phyloP scores from a whole-genome alignment of 192 early-diverging fungal species.

The Coemansia sp. region DNA sequence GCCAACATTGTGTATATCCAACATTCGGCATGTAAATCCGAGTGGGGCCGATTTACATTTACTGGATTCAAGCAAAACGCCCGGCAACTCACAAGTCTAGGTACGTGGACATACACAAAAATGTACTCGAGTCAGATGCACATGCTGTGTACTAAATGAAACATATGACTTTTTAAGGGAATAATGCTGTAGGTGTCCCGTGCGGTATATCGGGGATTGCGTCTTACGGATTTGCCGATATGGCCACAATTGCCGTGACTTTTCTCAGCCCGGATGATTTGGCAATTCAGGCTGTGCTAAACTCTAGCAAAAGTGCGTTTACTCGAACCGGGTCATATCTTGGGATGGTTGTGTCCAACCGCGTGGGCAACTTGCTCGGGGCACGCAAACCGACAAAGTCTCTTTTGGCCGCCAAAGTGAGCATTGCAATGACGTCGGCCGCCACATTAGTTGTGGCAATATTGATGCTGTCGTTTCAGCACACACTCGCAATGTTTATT shows the following conservation, averaged over 20 bases:
- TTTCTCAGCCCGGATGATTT: constrained; percentile 71
- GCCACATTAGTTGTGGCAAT: constrained; percentile 29
- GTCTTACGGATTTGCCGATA: constrained; percentile 61
- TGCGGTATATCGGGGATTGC: constrained; percentile 47
- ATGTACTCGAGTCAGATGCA: background rate
- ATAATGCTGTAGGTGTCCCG: constrained; percentile 29
- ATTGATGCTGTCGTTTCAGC: constrained; percentile 58
- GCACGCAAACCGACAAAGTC: constrained; percentile 49
- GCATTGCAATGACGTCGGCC: constrained; percentile 54
- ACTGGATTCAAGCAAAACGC: constrained; percentile 32
- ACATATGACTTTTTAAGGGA: background rate
- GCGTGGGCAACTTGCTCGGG: constrained; percentile 79
- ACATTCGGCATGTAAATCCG: constrained; percentile 20
- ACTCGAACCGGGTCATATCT: constrained; percentile 74
- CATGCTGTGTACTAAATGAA: background rate
- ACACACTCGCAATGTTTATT: constrained; percentile 57
- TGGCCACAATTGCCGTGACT: constrained; percentile 73
- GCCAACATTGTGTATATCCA: constrained; percentile 60
- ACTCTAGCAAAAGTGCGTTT: constrained; percentile 69
- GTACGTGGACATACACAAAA: constrained; percentile 10
- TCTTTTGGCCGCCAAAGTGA: constrained; percentile 41
- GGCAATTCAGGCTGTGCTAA: constrained; percentile 80
- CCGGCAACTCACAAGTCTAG: constrained; percentile 28
- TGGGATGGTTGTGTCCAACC: constrained; percentile 74
- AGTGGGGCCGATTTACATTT: constrained; percentile 41